These are phyloP conservation scores for Ceratobasidium sp. DNA, from an alignment of 1,284 basidiomycete genomes.

Conservation along the genomic window DNA sequence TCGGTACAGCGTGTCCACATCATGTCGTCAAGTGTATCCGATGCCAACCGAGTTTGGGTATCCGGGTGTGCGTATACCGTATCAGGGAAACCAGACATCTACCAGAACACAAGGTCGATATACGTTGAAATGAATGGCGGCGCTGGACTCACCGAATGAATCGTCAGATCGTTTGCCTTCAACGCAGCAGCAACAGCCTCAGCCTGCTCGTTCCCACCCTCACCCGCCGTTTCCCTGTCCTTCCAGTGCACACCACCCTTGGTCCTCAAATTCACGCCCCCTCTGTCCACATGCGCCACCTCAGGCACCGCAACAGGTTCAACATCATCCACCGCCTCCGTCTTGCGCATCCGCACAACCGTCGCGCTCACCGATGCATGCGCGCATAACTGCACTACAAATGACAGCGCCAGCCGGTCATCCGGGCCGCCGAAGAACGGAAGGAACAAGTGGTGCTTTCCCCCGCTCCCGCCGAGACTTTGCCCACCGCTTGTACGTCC, in stretches of 20 bases:
- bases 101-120: neutral
- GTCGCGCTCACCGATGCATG: constrained; percentile 58
- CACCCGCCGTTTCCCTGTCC: constrained; percentile 3
- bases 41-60: constrained; percentile 49
- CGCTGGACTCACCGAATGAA: constrained; percentile 42
- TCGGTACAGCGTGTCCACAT: constrained; percentile 47
- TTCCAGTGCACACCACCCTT: constrained; percentile 16
- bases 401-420: constrained; percentile 63
- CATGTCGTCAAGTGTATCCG: constrained; percentile 54
- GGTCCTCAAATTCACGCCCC: neutral
- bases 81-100: constrained; percentile 49
- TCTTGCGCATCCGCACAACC: constrained; percentile 55
- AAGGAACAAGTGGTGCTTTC: constrained; percentile 60
- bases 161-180: constrained; percentile 42
- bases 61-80: constrained; percentile 50
- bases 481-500: constrained; percentile 52
- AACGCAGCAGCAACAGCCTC: constrained; percentile 40
- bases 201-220: constrained; percentile 7
- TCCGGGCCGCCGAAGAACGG: constrained; percentile 68
- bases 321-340: constrained; percentile 49
- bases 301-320: constrained; percentile 44
- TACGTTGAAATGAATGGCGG: neutral
- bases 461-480: constrained; percentile 50
- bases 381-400: constrained; percentile 60
- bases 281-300: constrained; percentile 43